Evolutionary conservation across 2,329 filamentous ascomycete species (phyloP).

Genomic region (Hymenoscyphus linearis): DNA sequence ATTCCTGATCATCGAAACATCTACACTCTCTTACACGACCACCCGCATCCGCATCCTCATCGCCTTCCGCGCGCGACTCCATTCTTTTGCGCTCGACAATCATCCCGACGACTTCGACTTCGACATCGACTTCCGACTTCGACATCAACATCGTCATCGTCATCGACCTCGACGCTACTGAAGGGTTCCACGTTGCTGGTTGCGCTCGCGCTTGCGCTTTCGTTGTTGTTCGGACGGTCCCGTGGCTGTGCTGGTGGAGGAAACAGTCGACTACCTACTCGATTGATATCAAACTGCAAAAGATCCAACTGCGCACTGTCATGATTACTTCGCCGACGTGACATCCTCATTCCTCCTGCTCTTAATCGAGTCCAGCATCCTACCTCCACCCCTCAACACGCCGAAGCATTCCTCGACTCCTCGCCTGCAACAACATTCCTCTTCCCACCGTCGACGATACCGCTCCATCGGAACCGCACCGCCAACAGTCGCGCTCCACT

Average conservation of each 20-base stretch:
- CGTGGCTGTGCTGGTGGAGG: conserved; percentile 1
- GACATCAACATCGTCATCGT: neutral
- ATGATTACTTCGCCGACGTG: conserved; percentile 16
- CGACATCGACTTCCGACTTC: neutral
- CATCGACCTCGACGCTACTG: neutral
- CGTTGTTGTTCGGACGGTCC: neutral
- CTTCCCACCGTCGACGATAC: neutral
- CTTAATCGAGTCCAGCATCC: conserved; percentile 10
- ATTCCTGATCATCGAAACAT: neutral
- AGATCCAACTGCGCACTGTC: conserved; percentile 3
- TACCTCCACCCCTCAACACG: conserved; percentile 1
- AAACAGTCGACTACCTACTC: neutral
- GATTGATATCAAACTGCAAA: neutral
- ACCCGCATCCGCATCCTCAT: neutral
- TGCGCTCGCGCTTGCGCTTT: neutral
- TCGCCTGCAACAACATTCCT: conserved; percentile 10
- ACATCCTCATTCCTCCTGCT: conserved; percentile 16
- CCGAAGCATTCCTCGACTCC: conserved; percentile 15
- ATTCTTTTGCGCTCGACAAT: neutral
- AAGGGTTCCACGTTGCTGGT: neutral
- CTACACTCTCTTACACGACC: neutral
- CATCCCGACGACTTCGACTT: neutral
- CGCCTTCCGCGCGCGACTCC: neutral
- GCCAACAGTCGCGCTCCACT: neutral
- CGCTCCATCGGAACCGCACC: conserved; percentile 4